A percentile compares a stretch with the other conserved stretches of the same genome.
These are phyloP conservation scores for Lepidium africanum DNA, from an alignment of 345 rosid genomes.

Conservation along the genomic window DNA sequence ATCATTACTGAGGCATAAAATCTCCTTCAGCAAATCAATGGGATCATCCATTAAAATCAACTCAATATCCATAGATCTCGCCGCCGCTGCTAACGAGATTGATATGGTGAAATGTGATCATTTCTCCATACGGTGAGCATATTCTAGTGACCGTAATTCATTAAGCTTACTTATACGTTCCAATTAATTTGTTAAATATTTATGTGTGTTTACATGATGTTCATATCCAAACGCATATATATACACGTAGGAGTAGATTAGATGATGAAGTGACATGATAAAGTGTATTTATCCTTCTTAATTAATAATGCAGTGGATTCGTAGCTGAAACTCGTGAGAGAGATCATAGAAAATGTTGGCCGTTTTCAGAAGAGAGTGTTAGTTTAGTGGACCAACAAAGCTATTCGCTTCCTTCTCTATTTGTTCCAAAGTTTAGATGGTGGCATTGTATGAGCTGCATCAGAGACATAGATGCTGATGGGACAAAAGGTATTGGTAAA, in stretches of 20 bases:
- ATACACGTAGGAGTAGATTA: not conserved
- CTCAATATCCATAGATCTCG: constrained; percentile 54
- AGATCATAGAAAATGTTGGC: constrained; percentile 48
- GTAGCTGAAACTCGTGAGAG: constrained; percentile 46
- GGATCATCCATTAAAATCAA: constrained; percentile 46
- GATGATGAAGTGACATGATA: not conserved
- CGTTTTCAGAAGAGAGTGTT: constrained; percentile 42
- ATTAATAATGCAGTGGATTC: constrained; percentile 45
- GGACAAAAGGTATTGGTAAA: constrained; percentile 4
- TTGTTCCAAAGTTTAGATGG: constrained; percentile 46
- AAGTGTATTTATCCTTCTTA: not conserved
- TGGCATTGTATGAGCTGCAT: constrained; percentile 48
- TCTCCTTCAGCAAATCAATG: constrained; percentile 26
- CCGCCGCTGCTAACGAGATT: constrained; percentile 27
- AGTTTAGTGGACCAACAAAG: constrained; percentile 27
- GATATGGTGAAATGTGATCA: constrained; percentile 41
- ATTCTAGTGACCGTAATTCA: not conserved
- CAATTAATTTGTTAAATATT: not conserved
- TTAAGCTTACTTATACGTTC: not conserved
- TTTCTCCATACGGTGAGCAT: constrained; percentile 69
- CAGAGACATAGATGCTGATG: constrained; percentile 24
- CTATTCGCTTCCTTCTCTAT: constrained; percentile 40
- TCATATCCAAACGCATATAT: not conserved
- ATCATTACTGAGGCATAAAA: constrained; percentile 21
- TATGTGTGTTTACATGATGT: not conserved